phyloP scores from a whole-genome alignment of 2,329 filamentous ascomycete genomes.

The Pseudocercospora crystallina region DNA sequence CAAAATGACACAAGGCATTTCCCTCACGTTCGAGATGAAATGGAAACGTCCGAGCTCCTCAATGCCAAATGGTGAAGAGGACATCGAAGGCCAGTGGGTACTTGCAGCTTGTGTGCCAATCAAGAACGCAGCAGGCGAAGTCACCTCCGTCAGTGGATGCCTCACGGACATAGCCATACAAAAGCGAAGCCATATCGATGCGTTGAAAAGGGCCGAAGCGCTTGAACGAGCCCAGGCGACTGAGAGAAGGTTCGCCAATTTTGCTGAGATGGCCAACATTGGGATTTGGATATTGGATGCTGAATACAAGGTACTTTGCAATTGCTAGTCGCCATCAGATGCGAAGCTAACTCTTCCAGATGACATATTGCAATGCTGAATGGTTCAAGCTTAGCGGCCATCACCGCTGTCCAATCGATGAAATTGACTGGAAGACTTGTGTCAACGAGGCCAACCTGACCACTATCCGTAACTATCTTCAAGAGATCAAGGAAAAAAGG shows the following conservation, averaged over 20 bases:
- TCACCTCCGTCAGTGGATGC: slow-evolving; percentile 26
- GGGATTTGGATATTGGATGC: slow-evolving; percentile 30
- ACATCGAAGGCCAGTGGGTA: slow-evolving; percentile 24
- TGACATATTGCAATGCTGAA: slow-evolving; percentile 45
- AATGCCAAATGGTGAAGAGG: slow-evolving; percentile 9
- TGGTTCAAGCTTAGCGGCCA: slow-evolving; percentile 52
- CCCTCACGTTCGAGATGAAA: slow-evolving; percentile 24
- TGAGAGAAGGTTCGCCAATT: slow-evolving; percentile 29
- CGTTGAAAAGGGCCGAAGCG: slow-evolving; percentile 41
- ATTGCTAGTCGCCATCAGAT: background rate
- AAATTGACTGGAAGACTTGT: slow-evolving; percentile 44
- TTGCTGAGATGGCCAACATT: slow-evolving; percentile 37
- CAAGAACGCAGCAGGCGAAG: slow-evolving; percentile 15
- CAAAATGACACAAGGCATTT: slow-evolving; percentile 11
- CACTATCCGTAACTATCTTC: slow-evolving; percentile 5
- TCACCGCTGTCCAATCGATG: slow-evolving; percentile 37
- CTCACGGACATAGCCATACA: slow-evolving; percentile 28
- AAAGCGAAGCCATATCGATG: slow-evolving; percentile 34
- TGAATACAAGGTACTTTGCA: slow-evolving; percentile 6
- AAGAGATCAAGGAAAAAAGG: slow-evolving; percentile 13
- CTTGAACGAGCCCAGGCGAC: slow-evolving; percentile 43
- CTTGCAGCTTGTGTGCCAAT: slow-evolving; percentile 24
- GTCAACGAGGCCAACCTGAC: slow-evolving; percentile 8
- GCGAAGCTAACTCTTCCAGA: slow-evolving; percentile 29
- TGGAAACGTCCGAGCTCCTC: slow-evolving; percentile 12